Conservation (phyloP, 495 filamentous ascomycete species). For the Aspergillus saccharolyticus region DNA sequence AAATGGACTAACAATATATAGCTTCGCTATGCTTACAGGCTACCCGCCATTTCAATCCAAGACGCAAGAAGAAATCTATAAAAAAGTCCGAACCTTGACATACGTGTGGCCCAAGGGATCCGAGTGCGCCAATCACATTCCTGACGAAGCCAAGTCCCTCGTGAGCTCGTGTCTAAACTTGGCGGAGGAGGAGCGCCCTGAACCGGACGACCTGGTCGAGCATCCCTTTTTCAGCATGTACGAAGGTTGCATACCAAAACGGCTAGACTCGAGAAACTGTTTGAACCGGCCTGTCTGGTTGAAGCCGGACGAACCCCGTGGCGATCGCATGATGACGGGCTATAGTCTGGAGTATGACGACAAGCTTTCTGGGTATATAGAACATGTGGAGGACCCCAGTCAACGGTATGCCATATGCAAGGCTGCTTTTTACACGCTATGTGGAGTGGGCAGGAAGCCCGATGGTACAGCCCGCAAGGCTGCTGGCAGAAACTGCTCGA, state of each 20-base stretch:
- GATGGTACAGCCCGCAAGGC: constrained; percentile 41
- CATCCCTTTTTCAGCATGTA: constrained; percentile 75
- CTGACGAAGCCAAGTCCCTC: constrained; percentile 66
- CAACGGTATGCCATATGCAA: constrained; percentile 42
- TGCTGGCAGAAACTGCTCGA: constrained; percentile 39
- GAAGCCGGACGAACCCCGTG: constrained; percentile 37
- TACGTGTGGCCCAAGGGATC: constrained; percentile 71
- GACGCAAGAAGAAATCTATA: constrained; percentile 82
- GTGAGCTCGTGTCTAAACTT: constrained; percentile 69
- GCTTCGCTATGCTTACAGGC: constrained; percentile 86
- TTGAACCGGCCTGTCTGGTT: constrained; percentile 43
- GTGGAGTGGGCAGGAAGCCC: constrained; percentile 47
- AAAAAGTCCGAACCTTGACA: constrained; percentile 61
- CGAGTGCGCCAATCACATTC: constrained; percentile 43
- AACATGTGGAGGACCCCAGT: constrained; percentile 34
- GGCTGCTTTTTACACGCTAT: constrained; percentile 43
- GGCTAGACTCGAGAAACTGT: constrained; percentile 39
- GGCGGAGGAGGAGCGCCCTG: constrained; percentile 67
- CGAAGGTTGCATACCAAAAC: constrained; percentile 46
- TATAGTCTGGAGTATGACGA: constrained; percentile 44
- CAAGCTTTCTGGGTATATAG: constrained; percentile 37
- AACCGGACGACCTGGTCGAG: constrained; percentile 75
- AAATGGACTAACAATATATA: constrained; percentile 18
- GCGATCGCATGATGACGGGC: constrained; percentile 43
- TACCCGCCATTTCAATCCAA: constrained; percentile 84